A percentile compares a stretch with the other conserved stretches of the same genome.
Evolutionary conservation across 75 land plant species (phyloP).

Genomic region (Selaginella moellendorffii): DNA sequence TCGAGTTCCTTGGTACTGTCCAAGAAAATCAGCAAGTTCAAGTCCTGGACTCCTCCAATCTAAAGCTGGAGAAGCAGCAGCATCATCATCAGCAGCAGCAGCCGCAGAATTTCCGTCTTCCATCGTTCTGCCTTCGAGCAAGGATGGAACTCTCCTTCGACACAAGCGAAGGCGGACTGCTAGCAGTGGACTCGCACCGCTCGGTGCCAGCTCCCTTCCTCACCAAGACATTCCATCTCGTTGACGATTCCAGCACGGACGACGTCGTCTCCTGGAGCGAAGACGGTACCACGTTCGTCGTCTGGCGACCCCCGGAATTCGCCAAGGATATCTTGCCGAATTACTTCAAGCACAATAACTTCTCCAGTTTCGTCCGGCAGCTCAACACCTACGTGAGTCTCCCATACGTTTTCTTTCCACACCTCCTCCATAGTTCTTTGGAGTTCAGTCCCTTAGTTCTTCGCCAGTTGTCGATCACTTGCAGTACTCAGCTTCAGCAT

Average conservation of each 20-base stretch:
- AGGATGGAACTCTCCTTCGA: background rate
- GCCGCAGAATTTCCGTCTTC: background rate
- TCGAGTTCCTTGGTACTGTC: too few relatives aligned
- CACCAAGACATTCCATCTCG: slow-evolving; percentile 35
- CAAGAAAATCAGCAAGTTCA: too few relatives aligned
- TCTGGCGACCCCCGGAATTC: slow-evolving; percentile 67
- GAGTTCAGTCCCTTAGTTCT: background rate
- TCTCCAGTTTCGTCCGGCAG: slow-evolving; percentile 29
- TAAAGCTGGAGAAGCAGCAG: too few relatives aligned
- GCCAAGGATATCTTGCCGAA: slow-evolving; percentile 57
- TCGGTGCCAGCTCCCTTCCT: slow-evolving; percentile 32
- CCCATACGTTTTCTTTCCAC: background rate
- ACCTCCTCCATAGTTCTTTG: background rate
- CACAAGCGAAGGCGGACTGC: background rate
- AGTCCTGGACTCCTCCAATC: too few relatives aligned
- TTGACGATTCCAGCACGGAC: slow-evolving; percentile 25
- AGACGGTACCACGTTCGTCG: slow-evolving; percentile 49
- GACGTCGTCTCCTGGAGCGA: slow-evolving; percentile 39
- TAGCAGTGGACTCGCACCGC: slow-evolving; percentile 14
- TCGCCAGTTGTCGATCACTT: too few relatives aligned
- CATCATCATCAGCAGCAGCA: background rate
- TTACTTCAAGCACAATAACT: slow-evolving; percentile 94
- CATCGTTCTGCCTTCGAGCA: background rate
- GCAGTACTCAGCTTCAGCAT: too few relatives aligned
- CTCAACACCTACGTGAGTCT: background rate